Percentiles rank a stretch among this genome's conserved stretches.
phyloP scores from a whole-genome alignment of 148 eudicot genomes.

The Heliosperma pusillum region DNA sequence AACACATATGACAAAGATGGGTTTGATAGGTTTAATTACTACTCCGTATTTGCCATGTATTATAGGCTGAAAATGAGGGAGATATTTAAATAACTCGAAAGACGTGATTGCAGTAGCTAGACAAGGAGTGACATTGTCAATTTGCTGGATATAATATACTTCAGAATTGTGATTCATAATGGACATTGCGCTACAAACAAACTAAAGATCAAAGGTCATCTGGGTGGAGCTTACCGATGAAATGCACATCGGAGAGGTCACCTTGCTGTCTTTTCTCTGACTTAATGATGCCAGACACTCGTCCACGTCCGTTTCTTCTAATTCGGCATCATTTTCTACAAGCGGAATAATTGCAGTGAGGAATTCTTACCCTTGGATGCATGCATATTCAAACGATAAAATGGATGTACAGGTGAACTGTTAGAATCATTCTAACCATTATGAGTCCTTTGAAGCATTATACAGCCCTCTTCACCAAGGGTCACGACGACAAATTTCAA shows the following conservation, averaged over 20 bases:
- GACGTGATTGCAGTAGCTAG: no score
- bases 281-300: conserved; percentile 45
- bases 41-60: no score
- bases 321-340: conserved; percentile 35
- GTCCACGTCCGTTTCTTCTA: conserved; percentile 58
- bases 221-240: conserved; percentile 49
- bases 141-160: not conserved
- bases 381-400: not conserved
- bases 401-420: not conserved
- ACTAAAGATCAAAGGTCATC: conserved; percentile 1
- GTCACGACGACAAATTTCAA: conserved; percentile 78
- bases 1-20: not conserved
- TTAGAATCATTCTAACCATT: conserved; percentile 37
- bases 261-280: conserved; percentile 33
- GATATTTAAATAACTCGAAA: not conserved
- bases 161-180: no score
- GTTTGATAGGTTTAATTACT: not conserved
- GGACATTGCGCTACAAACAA: not conserved
- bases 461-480: conserved; percentile 89
- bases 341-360: conserved; percentile 17
- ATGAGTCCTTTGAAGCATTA: conserved; percentile 72
- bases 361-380: conserved; percentile 3
- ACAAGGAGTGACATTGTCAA: not conserved
- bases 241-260: conserved; percentile 46
- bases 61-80: not conserved